Conservation (phyloP, 202 grass and related monocot genomes). For the Zoysia matrella region DNA sequence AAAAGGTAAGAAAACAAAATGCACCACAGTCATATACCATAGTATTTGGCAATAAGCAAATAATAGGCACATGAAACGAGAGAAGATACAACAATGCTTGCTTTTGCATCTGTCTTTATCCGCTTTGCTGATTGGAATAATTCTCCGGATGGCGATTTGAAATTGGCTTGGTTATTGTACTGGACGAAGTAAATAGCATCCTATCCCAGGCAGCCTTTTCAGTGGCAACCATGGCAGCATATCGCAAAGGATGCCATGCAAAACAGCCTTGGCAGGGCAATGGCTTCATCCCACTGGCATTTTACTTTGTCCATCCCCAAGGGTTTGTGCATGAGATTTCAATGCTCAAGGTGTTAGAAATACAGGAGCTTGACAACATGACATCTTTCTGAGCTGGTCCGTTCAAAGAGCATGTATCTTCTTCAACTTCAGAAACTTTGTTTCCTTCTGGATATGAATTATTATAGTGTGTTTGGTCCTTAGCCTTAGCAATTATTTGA, state of each 20-base stretch:
- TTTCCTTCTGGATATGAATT: conserved; percentile 37
- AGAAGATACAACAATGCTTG: neutral
- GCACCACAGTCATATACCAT: conserved; percentile 2
- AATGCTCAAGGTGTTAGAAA: conserved; percentile 31
- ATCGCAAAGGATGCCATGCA: conserved; percentile 5
- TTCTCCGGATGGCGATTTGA: conserved; percentile 40
- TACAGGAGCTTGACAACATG: conserved; percentile 15
- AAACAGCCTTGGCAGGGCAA: no score
- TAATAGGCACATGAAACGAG: neutral
- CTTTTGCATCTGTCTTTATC: conserved; percentile 59
- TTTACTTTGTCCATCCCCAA: conserved; percentile 68
- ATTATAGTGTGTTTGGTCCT: neutral
- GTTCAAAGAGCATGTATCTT: conserved; percentile 11
- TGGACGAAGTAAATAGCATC: conserved; percentile 51
- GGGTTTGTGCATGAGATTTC: conserved; percentile 79
- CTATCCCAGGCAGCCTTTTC: conserved; percentile 86
- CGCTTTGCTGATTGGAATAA: conserved; percentile 61
- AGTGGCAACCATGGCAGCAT: conserved; percentile 90
- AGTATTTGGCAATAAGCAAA: neutral
- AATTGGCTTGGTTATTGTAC: conserved; percentile 12
- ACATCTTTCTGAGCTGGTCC: conserved; percentile 1
- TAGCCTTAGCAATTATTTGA: no score
- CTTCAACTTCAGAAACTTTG: conserved; percentile 28
- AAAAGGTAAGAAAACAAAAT: neutral
- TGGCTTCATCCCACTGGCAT: neutral